Evolutionary conservation across 352 stramenopile species (phyloP).

Genomic region (Globisporangium heterothallicum): DNA sequence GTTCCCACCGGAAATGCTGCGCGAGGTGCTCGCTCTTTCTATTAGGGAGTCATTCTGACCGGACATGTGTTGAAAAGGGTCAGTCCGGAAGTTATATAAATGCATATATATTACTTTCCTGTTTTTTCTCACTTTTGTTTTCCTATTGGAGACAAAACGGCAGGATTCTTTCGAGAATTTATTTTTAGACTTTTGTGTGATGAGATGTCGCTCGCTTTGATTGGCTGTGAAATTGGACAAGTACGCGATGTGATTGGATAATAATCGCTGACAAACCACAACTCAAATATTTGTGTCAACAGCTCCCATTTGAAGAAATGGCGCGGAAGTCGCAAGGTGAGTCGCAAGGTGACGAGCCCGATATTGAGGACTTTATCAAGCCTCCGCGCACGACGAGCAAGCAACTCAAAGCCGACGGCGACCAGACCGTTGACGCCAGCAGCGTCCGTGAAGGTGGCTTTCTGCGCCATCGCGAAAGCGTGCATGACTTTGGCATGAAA

Average conservation of each 20-base stretch:
- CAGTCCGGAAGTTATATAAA: neutral
- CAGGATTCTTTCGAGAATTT: too few relatives aligned
- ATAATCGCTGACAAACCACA: too few relatives aligned
- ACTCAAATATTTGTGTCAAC: neutral
- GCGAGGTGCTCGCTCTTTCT: too few relatives aligned
- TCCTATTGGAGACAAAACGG: neutral
- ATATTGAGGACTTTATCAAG: constrained; percentile 48
- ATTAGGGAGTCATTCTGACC: too few relatives aligned
- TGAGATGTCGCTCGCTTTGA: too few relatives aligned
- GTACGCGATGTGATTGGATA: too few relatives aligned
- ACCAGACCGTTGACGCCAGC: neutral
- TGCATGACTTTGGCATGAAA: constrained; percentile 39
- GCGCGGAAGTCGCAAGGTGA: neutral
- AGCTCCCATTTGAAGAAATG: constrained; percentile 8
- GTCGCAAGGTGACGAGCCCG: constrained; percentile 16
- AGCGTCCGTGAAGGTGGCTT: neutral
- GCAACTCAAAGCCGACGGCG: neutral
- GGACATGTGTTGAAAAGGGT: too few relatives aligned
- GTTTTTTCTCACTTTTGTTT: neutral
- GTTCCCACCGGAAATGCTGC: too few relatives aligned
- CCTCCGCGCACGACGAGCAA: constrained; percentile 1
- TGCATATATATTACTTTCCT: neutral
- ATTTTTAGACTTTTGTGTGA: too few relatives aligned
- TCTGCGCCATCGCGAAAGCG: neutral
- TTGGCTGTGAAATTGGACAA: too few relatives aligned